Evolutionary conservation across 352 stramenopile species (phyloP).

Genomic region (Globisporangium barbulae): DNA sequence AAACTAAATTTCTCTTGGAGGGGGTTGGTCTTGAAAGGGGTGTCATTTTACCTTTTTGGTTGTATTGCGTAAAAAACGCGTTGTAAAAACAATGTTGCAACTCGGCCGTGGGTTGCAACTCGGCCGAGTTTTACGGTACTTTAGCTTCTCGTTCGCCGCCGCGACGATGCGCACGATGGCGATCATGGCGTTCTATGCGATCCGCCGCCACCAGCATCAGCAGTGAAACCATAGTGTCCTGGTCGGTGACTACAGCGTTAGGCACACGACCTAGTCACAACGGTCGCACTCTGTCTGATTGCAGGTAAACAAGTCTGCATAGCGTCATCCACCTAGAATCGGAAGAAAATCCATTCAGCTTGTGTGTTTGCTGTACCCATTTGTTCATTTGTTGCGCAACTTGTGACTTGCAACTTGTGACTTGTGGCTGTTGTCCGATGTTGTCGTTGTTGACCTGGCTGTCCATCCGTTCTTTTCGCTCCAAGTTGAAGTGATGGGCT

Average conservation of each 20-base stretch:
- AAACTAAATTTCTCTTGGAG: too few relatives aligned
- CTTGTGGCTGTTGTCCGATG: too few relatives aligned
- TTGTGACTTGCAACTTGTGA: not conserved
- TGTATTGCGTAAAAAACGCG: too few relatives aligned
- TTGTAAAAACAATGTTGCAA: too few relatives aligned
- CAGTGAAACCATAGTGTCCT: slow-evolving; percentile 10
- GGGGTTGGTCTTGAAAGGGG: too few relatives aligned
- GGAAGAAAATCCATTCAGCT: not conserved
- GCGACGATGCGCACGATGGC: slow-evolving; percentile 18
- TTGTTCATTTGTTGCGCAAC: not conserved
- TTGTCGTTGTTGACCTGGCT: not conserved
- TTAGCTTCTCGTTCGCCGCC: slow-evolving; percentile 17
- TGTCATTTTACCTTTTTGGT: too few relatives aligned
- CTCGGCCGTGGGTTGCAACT: too few relatives aligned
- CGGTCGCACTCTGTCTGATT: not conserved
- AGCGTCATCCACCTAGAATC: not conserved
- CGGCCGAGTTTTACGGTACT: too few relatives aligned
- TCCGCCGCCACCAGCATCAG: slow-evolving; percentile 36
- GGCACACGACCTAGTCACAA: too few relatives aligned
- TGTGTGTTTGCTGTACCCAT: not conserved
- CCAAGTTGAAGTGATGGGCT: not conserved
- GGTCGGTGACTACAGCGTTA: too few relatives aligned
- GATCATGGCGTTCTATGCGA: slow-evolving; percentile 17
- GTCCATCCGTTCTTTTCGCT: not conserved
- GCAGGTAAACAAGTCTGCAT: not conserved